Conservation (phyloP, 2,329 filamentous ascomycete genomes). For the Alternaria ethzedia region DNA sequence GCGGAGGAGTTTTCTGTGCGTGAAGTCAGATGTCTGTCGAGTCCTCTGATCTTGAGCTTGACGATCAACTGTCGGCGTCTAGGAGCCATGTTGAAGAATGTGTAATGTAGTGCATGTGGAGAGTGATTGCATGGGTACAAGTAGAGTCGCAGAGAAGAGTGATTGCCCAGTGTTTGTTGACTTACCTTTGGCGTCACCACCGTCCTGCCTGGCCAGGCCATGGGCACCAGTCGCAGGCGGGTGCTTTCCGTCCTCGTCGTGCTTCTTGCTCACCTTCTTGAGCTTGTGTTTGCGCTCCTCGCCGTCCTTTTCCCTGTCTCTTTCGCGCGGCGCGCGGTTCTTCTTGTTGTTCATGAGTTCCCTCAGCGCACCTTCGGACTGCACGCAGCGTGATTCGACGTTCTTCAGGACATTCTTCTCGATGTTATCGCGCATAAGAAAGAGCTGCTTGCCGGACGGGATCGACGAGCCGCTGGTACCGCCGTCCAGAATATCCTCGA, state of each 20-base stretch:
- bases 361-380: conserved; percentile 76
- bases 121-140: neutral
- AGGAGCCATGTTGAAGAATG: neutral
- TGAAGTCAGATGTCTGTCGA: conserved; percentile 11
- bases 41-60: neutral
- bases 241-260: conserved; percentile 70
- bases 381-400: conserved; percentile 61
- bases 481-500: conserved; percentile 74
- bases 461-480: conserved; percentile 59
- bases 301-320: conserved; percentile 56
- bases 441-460: conserved; percentile 68
- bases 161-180: neutral
- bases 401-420: conserved; percentile 59
- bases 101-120: neutral
- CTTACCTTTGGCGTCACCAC: conserved; percentile 63
- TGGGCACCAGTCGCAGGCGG: conserved; percentile 68
- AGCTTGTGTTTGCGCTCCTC: conserved; percentile 53
- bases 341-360: conserved; percentile 71
- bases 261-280: conserved; percentile 76
- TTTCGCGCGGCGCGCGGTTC: conserved; percentile 62
- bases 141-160: neutral
- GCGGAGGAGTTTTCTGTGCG: conserved; percentile 46
- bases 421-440: conserved; percentile 69
- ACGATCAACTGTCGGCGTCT: neutral
- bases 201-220: conserved; percentile 69